Percentiles rank a stretch among this genome's conserved stretches.
Conservation (phyloP, 495 filamentous ascomycete species). For the Aspergillus sparsus region DNA sequence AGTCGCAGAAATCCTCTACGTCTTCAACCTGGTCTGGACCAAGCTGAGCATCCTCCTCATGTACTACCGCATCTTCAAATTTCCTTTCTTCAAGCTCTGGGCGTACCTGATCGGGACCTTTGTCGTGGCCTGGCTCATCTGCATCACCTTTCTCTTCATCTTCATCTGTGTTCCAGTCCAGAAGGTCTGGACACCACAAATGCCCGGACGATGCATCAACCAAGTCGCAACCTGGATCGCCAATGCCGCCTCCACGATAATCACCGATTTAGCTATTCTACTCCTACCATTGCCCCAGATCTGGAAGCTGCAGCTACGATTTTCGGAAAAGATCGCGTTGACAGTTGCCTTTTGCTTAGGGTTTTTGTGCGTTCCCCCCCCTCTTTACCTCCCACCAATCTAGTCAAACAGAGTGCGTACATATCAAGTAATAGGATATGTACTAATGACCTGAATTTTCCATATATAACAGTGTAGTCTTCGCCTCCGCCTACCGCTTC, state of each 20-base stretch:
- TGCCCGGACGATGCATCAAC: constrained; percentile 45
- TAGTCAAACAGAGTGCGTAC: too few relatives aligned
- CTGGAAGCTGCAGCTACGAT: constrained; percentile 40
- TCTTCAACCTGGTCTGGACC: constrained; percentile 45
- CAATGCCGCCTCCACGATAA: constrained; percentile 50
- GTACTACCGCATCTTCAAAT: constrained; percentile 47
- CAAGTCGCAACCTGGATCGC: constrained; percentile 46
- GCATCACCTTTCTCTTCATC: constrained; percentile 44
- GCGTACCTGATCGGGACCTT: constrained; percentile 42
- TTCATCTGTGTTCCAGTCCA: constrained; percentile 49
- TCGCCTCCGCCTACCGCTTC: constrained; percentile 40
- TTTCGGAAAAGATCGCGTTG: constrained; percentile 27
- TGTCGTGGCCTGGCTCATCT: constrained; percentile 39
- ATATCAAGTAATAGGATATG: too few relatives aligned
- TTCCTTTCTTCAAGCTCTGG: constrained; percentile 36
- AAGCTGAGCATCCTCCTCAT: constrained; percentile 45
- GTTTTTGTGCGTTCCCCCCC: constrained; percentile 27
- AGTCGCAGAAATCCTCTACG: constrained; percentile 42
- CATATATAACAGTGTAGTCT: constrained; percentile 29
- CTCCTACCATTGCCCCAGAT: constrained; percentile 46
- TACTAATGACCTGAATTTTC: too few relatives aligned
- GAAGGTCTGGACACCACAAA: constrained; percentile 39
- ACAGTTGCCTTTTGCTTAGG: constrained; percentile 31
- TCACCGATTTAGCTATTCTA: constrained; percentile 49
- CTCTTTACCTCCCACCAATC: not conserved